phyloP scores from a whole-genome alignment of 2,329 filamentous ascomycete genomes.

The Stagonosporopsis vannaccii region DNA sequence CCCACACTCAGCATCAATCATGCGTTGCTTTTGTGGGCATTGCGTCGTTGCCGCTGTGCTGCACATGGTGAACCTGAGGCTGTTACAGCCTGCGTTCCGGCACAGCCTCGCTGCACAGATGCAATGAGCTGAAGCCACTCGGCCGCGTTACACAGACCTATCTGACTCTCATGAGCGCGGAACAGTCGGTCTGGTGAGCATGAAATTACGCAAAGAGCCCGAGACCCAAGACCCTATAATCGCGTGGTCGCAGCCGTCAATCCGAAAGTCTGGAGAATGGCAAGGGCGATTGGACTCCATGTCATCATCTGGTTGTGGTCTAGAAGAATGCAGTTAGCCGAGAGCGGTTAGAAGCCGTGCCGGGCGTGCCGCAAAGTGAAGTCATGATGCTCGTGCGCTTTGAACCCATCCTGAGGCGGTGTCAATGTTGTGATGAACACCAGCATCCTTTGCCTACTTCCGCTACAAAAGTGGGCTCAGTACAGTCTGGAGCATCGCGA shows the following conservation, averaged over 20 bases:
- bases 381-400: slow-evolving; percentile 13
- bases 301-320: slow-evolving; percentile 42
- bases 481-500: not conserved
- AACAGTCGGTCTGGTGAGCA: slow-evolving; percentile 14
- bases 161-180: slow-evolving; percentile 5
- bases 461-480: not conserved
- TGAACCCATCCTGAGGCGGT: slow-evolving; percentile 11
- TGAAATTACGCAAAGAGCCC: slow-evolving; percentile 16
- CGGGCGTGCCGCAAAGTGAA: slow-evolving; percentile 17
- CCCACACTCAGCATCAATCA: slow-evolving; percentile 14
- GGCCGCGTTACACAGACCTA: not conserved
- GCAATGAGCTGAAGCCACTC: slow-evolving; percentile 8
- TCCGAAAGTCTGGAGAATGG: slow-evolving; percentile 31
- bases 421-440: slow-evolving; percentile 8
- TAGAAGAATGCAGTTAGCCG: slow-evolving; percentile 23
- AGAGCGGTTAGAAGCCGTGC: slow-evolving; percentile 17
- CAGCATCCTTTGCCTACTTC: slow-evolving; percentile 2
- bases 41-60: slow-evolving; percentile 9
- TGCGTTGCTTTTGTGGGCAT: slow-evolving; percentile 15
- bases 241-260: slow-evolving; percentile 26
- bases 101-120: slow-evolving; percentile 6
- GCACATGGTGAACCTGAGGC: slow-evolving; percentile 16
- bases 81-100: slow-evolving; percentile 8
- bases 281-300: slow-evolving; percentile 36
- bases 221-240: slow-evolving; percentile 15